Evolutionary conservation across 192 early-diverging fungal species (phyloP), one percentile per base, ranked within the genome.

Genomic region (Backusella luteola): DNA sequence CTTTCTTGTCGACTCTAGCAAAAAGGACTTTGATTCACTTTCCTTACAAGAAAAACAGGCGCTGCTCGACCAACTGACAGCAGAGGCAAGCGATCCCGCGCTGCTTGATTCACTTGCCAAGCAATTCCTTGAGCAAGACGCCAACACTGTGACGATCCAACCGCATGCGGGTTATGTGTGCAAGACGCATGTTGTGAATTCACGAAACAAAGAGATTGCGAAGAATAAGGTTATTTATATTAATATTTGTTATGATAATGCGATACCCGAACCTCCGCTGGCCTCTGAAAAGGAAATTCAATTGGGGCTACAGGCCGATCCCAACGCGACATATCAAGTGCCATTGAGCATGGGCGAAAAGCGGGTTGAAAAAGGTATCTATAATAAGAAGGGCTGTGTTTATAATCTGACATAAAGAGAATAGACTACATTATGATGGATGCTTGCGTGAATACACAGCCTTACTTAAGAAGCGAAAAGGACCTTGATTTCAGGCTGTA

Each of bases 401-500:
- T 32, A 32, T 32, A 11, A 6, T 8, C n/a, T 12, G 0, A 9
- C 19, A 73, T 59, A 23, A 23, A 5, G 2, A 84, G 84, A 29
- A 83, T 83, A 35, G 44, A 66, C 14, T 89, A 86, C 69, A 70
- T 91, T 6, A 90, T 92, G 4, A 86, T 90, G 70, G 93, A 94
- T 80, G 91, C 90, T 15, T 91, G 91, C 68, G 80, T 94, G 34
- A 83, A 94, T 75, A 83, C 87, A 2, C 76, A 86, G 11, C 82
- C 89, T 21, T 84, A 84, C 35, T 72, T 82, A 41, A 88, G 93
- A 68, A 71, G 89, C 19, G 77, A 79, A 38, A 76, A 77, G 46
- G 92, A 94, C 42, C 70, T 79, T 17, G 90, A 93, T 73, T 94
- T 84, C 76, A 85, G 89, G 59, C 71, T 90, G 17, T 94, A 93